Evolutionary conservation across 768 basidiomycete species (phyloP).

Genomic region (Mycena rebaudengoi): DNA sequence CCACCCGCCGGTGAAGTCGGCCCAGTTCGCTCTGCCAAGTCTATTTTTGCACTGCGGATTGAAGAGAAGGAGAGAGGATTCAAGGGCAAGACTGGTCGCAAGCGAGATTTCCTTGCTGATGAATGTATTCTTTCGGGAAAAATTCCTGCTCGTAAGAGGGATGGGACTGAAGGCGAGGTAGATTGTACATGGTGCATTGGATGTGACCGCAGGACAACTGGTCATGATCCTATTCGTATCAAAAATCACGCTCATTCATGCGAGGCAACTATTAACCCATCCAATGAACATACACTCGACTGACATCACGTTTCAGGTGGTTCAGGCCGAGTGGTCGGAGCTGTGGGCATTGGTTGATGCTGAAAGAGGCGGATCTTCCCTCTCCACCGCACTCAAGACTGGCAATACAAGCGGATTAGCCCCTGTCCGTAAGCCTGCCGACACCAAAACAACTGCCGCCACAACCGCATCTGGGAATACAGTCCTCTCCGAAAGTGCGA

Average conservation of each 20-base stretch:
- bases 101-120: conserved; percentile 3
- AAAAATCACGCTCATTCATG: neutral
- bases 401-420: neutral
- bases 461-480: no score
- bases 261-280: neutral
- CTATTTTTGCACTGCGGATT: neutral
- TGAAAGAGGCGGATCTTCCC: neutral
- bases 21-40: neutral
- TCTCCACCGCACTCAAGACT: neutral
- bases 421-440: neutral
- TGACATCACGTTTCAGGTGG: neutral
- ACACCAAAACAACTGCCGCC: no score
- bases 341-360: neutral
- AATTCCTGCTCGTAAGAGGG: neutral
- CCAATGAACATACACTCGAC: neutral
- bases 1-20: neutral
- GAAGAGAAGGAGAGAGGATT: neutral
- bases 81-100: neutral
- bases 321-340: neutral
- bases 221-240: conserved; percentile 3
- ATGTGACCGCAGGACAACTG: neutral
- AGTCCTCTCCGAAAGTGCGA: no score
- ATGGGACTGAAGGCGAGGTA: neutral
- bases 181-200: neutral
- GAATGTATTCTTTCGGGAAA: neutral